Percentiles rank a stretch among this genome's conserved stretches.
Conservation (phyloP, 2,329 filamentous ascomycete species). For the Fusarium luffae region DNA sequence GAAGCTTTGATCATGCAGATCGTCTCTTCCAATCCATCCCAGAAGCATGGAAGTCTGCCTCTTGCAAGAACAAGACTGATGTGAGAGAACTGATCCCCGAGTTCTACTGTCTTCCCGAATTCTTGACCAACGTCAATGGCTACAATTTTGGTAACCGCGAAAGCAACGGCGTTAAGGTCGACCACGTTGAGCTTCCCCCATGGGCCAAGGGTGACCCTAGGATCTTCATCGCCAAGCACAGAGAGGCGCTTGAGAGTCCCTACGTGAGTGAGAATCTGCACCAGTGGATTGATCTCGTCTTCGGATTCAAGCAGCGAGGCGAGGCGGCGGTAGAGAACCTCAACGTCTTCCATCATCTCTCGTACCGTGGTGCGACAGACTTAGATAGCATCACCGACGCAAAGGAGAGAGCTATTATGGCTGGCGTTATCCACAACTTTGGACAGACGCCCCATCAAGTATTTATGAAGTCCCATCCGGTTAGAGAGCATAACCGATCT, state of each 20-base stretch:
- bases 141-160: conserved; percentile 94
- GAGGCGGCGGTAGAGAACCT: conserved; percentile 90
- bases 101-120: conserved; percentile 97
- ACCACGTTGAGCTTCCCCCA: conserved; percentile 88
- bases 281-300: conserved; percentile 95
- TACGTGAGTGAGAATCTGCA: conserved; percentile 91
- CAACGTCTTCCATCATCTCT: conserved; percentile 96
- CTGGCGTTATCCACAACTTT: conserved; percentile 98
- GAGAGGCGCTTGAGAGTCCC: conserved; percentile 94
- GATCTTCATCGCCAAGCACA: conserved; percentile 93
- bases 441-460: conserved; percentile 97
- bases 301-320: conserved; percentile 92
- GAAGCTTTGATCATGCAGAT: conserved; percentile 95
- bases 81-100: conserved; percentile 95
- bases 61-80: conserved; percentile 89
- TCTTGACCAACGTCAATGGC: conserved; percentile 90
- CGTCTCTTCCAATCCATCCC: conserved; percentile 93
- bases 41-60: conserved; percentile 91
- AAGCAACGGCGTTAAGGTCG: conserved; percentile 80
- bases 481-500: conserved; percentile 75
- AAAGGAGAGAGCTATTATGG: conserved; percentile 86
- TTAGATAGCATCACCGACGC: conserved; percentile 91
- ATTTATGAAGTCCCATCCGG: conserved; percentile 82
- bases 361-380: conserved; percentile 93
- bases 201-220: conserved; percentile 98